Base-by-base conservation (phyloP, 2,329 filamentous ascomycete species). In the Rutstroemia sp. region DNA sequence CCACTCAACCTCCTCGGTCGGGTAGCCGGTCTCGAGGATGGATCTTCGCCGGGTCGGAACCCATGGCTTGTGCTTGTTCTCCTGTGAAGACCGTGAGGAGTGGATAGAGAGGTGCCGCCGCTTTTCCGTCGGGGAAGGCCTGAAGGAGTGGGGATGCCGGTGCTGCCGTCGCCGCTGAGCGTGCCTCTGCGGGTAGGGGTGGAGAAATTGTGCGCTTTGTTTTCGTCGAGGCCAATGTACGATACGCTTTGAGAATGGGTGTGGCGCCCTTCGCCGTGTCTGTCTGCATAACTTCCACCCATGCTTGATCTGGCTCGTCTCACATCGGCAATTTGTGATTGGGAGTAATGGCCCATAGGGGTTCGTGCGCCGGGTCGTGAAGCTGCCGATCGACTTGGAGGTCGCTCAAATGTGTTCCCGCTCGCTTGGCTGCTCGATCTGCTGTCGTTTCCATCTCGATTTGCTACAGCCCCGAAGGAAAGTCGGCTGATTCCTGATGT, bases 391-490 rank as follows among this genome's bases (percentile, higher is more conserved):
- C 68, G 64, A 57, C 62, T 65, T 27, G 64, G 39, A 1, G 68
- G 68, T 14, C 68, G 60, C 47, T 69, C 67, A 4, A 17, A 37
- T 7, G 21, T 45, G 21, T 14, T 45, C 5, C 17, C 42, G 19
- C 42, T 23, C 21, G 42, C 9, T 38, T 34, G 27, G 37, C 34
- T 59, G 51, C 50, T 65, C 60, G 45, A 49, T 60, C 19, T 49
- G 55, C 17, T 52, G 25, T 51, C 48, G 8, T 57, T 46, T 19
- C 48, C 54, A 17, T 66, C 63, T 7, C 82, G 77, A 64, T 78
- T 81, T 2, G 83, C 80, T 9, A 84, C 72, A 1, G 80, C 79
- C 1, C 82, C 82, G 66, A 85, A 85, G 1, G 83, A 86, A 6
- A 87, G 71, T 14, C 84, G 77, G 61, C 80, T 81, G 45, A 85